These are phyloP conservation scores for Chaetoscypha palmicola DNA, from an alignment of 2,329 filamentous ascomycete species.

Conservation along the genomic window DNA sequence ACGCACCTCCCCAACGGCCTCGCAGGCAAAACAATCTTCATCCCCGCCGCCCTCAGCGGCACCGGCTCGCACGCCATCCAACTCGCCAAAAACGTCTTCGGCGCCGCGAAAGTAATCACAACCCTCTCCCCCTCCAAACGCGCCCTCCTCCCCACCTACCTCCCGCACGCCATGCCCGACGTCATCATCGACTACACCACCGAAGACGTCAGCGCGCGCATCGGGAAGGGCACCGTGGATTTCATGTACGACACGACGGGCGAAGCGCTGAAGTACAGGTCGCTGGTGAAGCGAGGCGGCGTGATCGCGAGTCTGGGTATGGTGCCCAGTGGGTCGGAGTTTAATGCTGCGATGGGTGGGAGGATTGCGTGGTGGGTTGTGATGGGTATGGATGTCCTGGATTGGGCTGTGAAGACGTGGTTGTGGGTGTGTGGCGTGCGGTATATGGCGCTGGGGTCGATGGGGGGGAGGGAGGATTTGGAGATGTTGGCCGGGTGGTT, in stretches of 20 bases:
- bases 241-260: constrained; percentile 39
- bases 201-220: constrained; percentile 26
- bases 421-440: constrained; percentile 9
- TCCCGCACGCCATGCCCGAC: constrained; percentile 36
- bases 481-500: constrained; percentile 27
- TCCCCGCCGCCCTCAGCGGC: constrained; percentile 34
- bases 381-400: constrained; percentile 28
- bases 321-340: constrained; percentile 30
- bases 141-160: constrained; percentile 30
- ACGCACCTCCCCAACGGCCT: constrained; percentile 26
- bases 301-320: constrained; percentile 34
- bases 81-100: constrained; percentile 39
- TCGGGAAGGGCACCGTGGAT: constrained; percentile 34
- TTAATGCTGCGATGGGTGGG: constrained; percentile 27
- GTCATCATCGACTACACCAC: constrained; percentile 36
- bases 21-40: constrained; percentile 34
- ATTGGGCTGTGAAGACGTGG: constrained; percentile 24
- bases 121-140: constrained; percentile 39
- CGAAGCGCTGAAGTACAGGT: constrained; percentile 31
- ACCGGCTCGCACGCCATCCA: constrained; percentile 36
- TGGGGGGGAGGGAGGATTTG: constrained; percentile 31
- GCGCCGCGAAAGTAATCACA: constrained; percentile 38
- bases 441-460: constrained; percentile 31
- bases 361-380: constrained; percentile 21
- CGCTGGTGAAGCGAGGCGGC: constrained; percentile 33